A percentile compares a stretch with the other conserved stretches of the same genome.
phyloP scores from a whole-genome alignment of 2,329 filamentous ascomycete genomes.

The Elsinoe fawcettii region DNA sequence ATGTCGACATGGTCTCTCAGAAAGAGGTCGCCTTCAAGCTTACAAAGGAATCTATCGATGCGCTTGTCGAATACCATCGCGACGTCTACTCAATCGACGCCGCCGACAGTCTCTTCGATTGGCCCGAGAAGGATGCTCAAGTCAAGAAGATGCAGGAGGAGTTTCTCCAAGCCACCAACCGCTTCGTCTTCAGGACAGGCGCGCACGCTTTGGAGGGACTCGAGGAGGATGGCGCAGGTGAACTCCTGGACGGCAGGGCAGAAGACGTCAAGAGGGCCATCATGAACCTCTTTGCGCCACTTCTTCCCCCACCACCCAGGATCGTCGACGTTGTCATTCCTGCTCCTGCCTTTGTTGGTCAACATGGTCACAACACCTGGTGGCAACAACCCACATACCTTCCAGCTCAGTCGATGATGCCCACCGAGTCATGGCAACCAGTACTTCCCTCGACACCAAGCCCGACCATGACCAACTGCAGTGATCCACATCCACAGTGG shows the following conservation, averaged over 20 bases:
- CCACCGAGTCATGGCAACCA: constrained; percentile 74
- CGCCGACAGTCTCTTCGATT: constrained; percentile 82
- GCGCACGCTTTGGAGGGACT: constrained; percentile 86
- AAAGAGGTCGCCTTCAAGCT: constrained; percentile 98
- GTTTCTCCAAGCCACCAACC: constrained; percentile 94
- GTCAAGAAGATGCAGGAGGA: constrained; percentile 96
- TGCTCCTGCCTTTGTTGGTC: constrained; percentile 51
- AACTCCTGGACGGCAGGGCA: constrained; percentile 82
- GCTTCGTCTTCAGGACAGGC: constrained; percentile 87
- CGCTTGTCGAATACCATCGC: constrained; percentile 91
- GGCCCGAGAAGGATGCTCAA: constrained; percentile 93
- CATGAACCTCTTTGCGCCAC: constrained; percentile 72
- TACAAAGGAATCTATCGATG: constrained; percentile 86
- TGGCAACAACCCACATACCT: constrained; percentile 63
- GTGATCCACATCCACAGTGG: constrained; percentile 57
- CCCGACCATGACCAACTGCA: constrained; percentile 58
- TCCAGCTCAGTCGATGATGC: constrained; percentile 52
- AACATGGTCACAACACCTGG: constrained; percentile 54
- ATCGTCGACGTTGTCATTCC: constrained; percentile 85
- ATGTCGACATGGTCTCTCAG: constrained; percentile 96
- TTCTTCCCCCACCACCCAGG: constrained; percentile 79
- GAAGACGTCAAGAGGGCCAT: constrained; percentile 89
- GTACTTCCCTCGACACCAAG: constrained; percentile 83
- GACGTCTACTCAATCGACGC: constrained; percentile 88
- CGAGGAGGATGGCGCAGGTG: constrained; percentile 91